phyloP scores from a whole-genome alignment of 2,329 filamentous ascomycete genomes.

The Beauveria bassiana region DNA sequence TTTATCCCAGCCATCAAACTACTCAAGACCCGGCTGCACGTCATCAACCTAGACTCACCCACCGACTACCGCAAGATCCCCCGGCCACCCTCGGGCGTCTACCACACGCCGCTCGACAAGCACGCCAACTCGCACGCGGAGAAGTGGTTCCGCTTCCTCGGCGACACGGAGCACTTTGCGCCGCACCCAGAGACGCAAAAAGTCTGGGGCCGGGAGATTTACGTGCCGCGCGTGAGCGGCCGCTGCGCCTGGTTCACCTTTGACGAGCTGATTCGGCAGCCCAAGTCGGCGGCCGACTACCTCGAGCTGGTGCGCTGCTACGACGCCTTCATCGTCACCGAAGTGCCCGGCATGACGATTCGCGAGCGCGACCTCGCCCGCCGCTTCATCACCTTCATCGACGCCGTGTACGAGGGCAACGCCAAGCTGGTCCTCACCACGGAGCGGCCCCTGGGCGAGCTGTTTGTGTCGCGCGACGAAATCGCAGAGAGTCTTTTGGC shows the following conservation, averaged over 20 bases:
- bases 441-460: slow-evolving; percentile 72
- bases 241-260: slow-evolving; percentile 88
- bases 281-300: slow-evolving; percentile 91
- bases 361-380: slow-evolving; percentile 79
- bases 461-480: slow-evolving; percentile 73
- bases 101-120: slow-evolving; percentile 78
- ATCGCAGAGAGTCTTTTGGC: slow-evolving; percentile 50
- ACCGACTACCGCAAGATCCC: slow-evolving; percentile 98
- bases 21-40: slow-evolving; percentile 72
- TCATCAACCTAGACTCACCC: slow-evolving; percentile 89
- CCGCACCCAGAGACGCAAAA: slow-evolving; percentile 72
- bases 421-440: slow-evolving; percentile 95
- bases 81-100: slow-evolving; percentile 84
- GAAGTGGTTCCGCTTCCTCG: slow-evolving; percentile 93
- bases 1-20: slow-evolving; percentile 95
- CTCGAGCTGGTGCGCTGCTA: slow-evolving; percentile 85
- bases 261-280: slow-evolving; percentile 78
- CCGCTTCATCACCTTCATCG: slow-evolving; percentile 95
- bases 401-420: slow-evolving; percentile 86
- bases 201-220: slow-evolving; percentile 89
- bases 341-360: slow-evolving; percentile 86
- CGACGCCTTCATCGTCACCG: slow-evolving; percentile 85
- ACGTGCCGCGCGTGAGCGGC: slow-evolving; percentile 81
- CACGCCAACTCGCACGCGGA: slow-evolving; percentile 75
- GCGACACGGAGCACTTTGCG: slow-evolving; percentile 67